Evolutionary conservation across 1,284 basidiomycete genomes (phyloP).

Genomic region (Tilletia caries): DNA sequence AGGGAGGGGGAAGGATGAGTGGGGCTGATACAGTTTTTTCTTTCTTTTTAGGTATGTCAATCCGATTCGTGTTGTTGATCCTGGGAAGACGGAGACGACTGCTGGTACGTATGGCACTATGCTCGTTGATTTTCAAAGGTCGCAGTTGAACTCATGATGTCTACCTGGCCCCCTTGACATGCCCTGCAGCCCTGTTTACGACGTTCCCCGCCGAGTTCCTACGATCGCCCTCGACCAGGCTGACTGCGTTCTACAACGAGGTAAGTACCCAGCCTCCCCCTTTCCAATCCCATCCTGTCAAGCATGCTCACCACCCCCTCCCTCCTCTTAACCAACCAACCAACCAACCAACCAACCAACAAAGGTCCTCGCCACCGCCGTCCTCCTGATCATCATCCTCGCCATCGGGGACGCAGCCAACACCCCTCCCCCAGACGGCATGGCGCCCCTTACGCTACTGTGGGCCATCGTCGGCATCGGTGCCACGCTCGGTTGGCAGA

Average conservation of each 20-base stretch:
- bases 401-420: conserved; percentile 23
- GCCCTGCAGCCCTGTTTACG: conserved; percentile 5
- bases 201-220: conserved; percentile 19
- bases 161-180: no score
- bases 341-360: no score
- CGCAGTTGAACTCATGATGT: no score
- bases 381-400: conserved; percentile 22
- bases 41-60: not conserved
- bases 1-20: not conserved
- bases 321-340: no score
- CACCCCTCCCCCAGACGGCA: conserved; percentile 21
- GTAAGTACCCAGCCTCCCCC: not conserved
- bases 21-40: no score
- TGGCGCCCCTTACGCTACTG: conserved; percentile 16
- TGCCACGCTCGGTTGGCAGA: conserved; percentile 13
- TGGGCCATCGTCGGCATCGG: conserved; percentile 15
- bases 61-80: conserved; percentile 32
- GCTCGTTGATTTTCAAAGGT: no score
- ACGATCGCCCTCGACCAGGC: not conserved
- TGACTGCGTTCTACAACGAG: conserved; percentile 24
- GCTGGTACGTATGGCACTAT: not conserved
- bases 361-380: conserved; percentile 20
- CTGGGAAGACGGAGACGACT: conserved; percentile 27
- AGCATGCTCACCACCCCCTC: not conserved
- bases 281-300: not conserved